Evolutionary conservation across 2,329 filamentous ascomycete genomes (phyloP).

Genomic region (Hymenoscyphus linearis): DNA sequence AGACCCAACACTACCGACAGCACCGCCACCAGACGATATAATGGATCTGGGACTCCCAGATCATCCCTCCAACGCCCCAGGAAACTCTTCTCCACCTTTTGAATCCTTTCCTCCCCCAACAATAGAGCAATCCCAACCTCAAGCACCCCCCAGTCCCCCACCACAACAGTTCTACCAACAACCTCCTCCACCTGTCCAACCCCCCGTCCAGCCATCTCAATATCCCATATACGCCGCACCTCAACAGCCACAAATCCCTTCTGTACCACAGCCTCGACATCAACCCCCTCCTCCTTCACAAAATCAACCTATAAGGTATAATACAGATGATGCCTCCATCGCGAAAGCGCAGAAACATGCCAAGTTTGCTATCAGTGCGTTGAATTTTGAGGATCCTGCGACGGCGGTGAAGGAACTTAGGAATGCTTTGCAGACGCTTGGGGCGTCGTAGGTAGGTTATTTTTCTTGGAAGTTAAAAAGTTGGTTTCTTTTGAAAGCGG

Average conservation of each 20-base stretch:
- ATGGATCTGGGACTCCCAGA: slow-evolving; percentile 26
- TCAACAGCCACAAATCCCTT: slow-evolving; percentile 19
- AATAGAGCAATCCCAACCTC: slow-evolving; percentile 7
- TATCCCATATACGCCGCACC: slow-evolving; percentile 11
- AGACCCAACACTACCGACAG: slow-evolving; percentile 25
- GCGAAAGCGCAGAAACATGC: slow-evolving; percentile 88
- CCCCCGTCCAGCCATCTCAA: slow-evolving; percentile 13
- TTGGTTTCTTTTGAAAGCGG: not conserved
- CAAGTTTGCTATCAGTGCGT: slow-evolving; percentile 90
- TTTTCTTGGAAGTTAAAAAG: not conserved
- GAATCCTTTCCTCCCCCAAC: slow-evolving; percentile 33
- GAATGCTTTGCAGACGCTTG: slow-evolving; percentile 54
- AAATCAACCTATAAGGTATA: slow-evolving; percentile 37
- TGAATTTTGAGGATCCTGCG: slow-evolving; percentile 92
- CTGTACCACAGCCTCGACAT: slow-evolving; percentile 22
- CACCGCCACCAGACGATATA: slow-evolving; percentile 22
- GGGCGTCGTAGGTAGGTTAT: slow-evolving; percentile 15
- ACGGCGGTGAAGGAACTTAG: slow-evolving; percentile 84
- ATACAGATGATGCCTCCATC: slow-evolving; percentile 64
- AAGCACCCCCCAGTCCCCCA: slow-evolving; percentile 6
- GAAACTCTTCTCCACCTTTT: slow-evolving; percentile 25
- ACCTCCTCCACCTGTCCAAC: slow-evolving; percentile 18
- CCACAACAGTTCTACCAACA: slow-evolving; percentile 35
- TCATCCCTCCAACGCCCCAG: slow-evolving; percentile 23
- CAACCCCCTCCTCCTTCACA: slow-evolving; percentile 14